These are phyloP conservation scores for Aureobasidium sp. DNA, from an alignment of 2,329 filamentous ascomycete species.

Conservation along the genomic window DNA sequence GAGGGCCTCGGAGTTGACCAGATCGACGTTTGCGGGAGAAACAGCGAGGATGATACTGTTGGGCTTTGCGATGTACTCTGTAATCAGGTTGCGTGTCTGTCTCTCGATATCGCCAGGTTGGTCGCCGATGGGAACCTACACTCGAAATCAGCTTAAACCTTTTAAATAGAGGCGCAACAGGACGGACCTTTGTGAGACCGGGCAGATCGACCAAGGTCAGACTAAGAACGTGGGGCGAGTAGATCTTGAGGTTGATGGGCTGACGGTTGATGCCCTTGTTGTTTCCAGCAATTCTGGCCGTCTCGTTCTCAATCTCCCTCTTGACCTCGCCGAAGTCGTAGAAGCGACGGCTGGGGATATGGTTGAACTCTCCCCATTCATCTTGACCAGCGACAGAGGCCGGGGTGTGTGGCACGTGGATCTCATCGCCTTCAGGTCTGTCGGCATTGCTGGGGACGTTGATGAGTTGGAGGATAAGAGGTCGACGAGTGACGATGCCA, in stretches of 20 bases:
- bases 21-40: constrained; percentile 93
- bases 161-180: neutral
- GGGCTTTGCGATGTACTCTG: constrained; percentile 96
- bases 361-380: constrained; percentile 93
- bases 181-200: constrained; percentile 76
- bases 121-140: constrained; percentile 86
- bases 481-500: constrained; percentile 90
- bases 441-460: constrained; percentile 78
- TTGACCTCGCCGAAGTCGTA: constrained; percentile 90
- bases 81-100: constrained; percentile 91
- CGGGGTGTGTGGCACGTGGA: constrained; percentile 65
- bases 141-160: neutral
- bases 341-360: constrained; percentile 81
- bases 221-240: constrained; percentile 93
- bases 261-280: constrained; percentile 98
- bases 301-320: constrained; percentile 95
- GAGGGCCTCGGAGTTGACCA: constrained; percentile 95
- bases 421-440: constrained; percentile 55
- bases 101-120: constrained; percentile 98
- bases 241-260: constrained; percentile 97
- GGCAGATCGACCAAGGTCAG: constrained; percentile 93
- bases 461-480: constrained; percentile 95
- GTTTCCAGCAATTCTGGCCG: constrained; percentile 83
- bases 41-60: constrained; percentile 97
- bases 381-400: constrained; percentile 59